Evolutionary conservation across 2,329 filamentous ascomycete genomes (phyloP).

Genomic region (Aspergillus aculeatinus): DNA sequence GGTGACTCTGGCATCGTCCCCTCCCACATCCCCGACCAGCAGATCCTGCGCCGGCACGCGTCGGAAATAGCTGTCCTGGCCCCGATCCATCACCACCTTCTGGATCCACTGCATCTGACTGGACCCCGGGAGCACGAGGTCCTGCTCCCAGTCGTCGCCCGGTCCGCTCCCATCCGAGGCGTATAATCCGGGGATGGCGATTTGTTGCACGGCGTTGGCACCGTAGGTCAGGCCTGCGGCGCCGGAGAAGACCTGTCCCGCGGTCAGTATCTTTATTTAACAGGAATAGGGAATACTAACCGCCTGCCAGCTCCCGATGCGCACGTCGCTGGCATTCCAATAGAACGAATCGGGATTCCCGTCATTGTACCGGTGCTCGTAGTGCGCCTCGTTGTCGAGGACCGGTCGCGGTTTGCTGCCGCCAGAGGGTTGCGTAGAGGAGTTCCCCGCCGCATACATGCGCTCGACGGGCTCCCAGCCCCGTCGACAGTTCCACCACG

Average conservation of each 20-base stretch:
- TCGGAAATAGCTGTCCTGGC: not conserved
- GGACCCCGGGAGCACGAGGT: constrained; percentile 1
- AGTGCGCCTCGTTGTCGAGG: constrained; percentile 10
- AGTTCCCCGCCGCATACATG: constrained; percentile 6
- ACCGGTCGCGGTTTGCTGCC: not conserved
- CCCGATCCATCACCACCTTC: constrained; percentile 8
- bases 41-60: constrained; percentile 8
- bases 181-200: constrained; percentile 1
- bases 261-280: no score
- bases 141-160: not conserved
- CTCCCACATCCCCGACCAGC: constrained; percentile 4
- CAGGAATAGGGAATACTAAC: not conserved
- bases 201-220: constrained; percentile 4
- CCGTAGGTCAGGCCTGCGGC: constrained; percentile 9
- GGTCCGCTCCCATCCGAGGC: constrained; percentile 1
- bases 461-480: constrained; percentile 11
- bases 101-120: constrained; percentile 8
- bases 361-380: constrained; percentile 11
- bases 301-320: constrained; percentile 9
- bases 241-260: constrained; percentile 8
- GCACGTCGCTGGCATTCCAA: constrained; percentile 13
- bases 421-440: no score
- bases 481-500: constrained; percentile 12
- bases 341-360: not conserved
- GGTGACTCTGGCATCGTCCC: not conserved